Percentiles rank a stretch among this genome's conserved stretches.
Evolutionary conservation across 768 basidiomycete species (phyloP).

Genomic region (Trichaptum fuscoviolaceum): DNA sequence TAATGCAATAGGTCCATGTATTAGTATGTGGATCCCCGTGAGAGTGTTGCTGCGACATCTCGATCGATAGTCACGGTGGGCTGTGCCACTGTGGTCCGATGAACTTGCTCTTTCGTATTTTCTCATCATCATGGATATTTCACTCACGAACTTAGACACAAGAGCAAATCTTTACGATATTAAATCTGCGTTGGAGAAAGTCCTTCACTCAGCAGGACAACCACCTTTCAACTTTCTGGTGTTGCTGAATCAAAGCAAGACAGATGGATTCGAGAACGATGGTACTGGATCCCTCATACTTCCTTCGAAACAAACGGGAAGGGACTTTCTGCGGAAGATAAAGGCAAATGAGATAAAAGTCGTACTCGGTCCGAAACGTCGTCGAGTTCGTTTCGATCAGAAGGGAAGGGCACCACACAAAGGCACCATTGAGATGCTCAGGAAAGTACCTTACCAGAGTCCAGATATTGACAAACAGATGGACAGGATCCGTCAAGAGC

Average conservation of each 20-base stretch:
- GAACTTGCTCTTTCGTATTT: no score
- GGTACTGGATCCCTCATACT: conserved; percentile 38
- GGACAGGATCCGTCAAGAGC: conserved; percentile 37
- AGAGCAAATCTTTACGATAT: background rate
- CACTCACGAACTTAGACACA: background rate
- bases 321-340: conserved; percentile 42
- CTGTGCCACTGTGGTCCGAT: no score
- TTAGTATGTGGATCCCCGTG: no score
- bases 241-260: conserved; percentile 40
- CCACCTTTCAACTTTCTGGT: conserved; percentile 56
- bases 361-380: conserved; percentile 18
- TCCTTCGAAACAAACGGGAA: conserved; percentile 28
- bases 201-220: background rate
- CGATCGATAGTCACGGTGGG: no score
- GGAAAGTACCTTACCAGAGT: conserved; percentile 51
- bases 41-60: no score
- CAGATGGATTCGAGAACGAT: conserved; percentile 50
- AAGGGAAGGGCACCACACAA: conserved; percentile 8
- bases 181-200: background rate
- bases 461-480: conserved; percentile 49
- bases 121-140: background rate
- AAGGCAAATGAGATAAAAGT: conserved; percentile 24
- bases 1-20: no score
- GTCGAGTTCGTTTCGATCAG: conserved; percentile 17
- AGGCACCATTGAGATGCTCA: conserved; percentile 27